Evolutionary conservation across 1,139 yeast genomes (phyloP), one percentile per base, ranked within the genome.

Genomic region (Hansenula sp.): DNA sequence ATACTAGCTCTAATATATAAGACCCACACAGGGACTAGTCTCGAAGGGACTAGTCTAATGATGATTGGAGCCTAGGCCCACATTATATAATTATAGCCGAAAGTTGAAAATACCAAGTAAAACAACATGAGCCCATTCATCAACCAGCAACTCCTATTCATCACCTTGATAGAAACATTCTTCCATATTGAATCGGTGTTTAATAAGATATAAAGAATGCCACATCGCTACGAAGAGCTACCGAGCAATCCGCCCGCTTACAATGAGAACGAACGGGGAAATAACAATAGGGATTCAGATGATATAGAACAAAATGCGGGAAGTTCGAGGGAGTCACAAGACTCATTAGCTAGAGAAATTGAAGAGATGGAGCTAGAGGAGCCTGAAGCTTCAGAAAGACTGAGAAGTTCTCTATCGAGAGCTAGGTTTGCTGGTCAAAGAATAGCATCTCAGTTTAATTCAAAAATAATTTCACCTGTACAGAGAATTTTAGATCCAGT

Each of bases 401-500:
- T 32, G 61, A 60, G 47, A 63, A 73, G 54, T 75, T 70, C 28
- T 56, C 71, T 2, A 68, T 68, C 30, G 29, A 28, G 40, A 22
- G 42, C 39, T 17, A 39, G 27, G 24, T 36, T 31, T 52, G 22
- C 39, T 57, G 35, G 60, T 59, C 43, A 45, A 66, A 67, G 41
- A 25, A 25, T 33, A 18, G 35, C 35, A 16, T 27, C 18, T 18
- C 16, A 33, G 11, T 62, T 80, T 54, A 73, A 65, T 45, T 57
- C 61, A 33, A 59, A 68, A 28, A 61, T 82, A 13, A 68, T 78
- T 22, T 57, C 63, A 28, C 88, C 88, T 1, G 73, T 82, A 5
- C 62, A 74, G 25, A 69, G 66, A 38, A 70, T 80, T 18, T 63
- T 82, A 32, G 92, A 83, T 52, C 94, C 95, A 0, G 72, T 85